A percentile compares a stretch with the other conserved stretches of the same genome.
Evolutionary conservation across 768 basidiomycete genomes (phyloP).

Genomic region (Hygrocybe punicea): DNA sequence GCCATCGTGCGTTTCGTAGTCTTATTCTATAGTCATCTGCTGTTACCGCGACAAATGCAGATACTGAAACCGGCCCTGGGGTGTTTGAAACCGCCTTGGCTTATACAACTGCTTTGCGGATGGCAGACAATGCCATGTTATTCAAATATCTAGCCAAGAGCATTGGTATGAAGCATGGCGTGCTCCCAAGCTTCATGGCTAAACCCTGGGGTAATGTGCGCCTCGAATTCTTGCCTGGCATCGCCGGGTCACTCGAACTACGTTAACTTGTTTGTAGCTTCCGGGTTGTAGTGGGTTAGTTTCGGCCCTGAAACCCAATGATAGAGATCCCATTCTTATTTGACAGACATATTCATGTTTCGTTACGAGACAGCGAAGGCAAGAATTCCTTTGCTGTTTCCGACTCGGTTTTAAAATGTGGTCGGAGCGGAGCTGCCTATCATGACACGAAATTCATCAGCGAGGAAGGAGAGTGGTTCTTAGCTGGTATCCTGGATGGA

Average conservation of each 20-base stretch:
- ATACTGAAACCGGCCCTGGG: slow-evolving; percentile 91
- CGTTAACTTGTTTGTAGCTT: slow-evolving; percentile 53
- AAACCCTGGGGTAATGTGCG: slow-evolving; percentile 92
- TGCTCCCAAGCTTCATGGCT: slow-evolving; percentile 97
- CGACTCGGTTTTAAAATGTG: slow-evolving; percentile 55
- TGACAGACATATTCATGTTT: slow-evolving; percentile 85
- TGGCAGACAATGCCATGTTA: slow-evolving; percentile 89
- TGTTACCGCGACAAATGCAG: slow-evolving; percentile 33
- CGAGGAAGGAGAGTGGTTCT: slow-evolving; percentile 81
- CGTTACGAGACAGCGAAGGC: slow-evolving; percentile 64
- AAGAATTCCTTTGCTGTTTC: slow-evolving; percentile 77
- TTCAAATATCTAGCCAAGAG: slow-evolving; percentile 95
- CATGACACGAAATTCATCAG: slow-evolving; percentile 85
- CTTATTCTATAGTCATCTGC: not conserved
- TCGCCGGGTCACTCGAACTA: too few relatives aligned
- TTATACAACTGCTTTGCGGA: slow-evolving; percentile 71
- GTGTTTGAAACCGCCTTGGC: slow-evolving; percentile 85
- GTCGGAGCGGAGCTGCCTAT: slow-evolving; percentile 67
- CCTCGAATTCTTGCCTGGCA: slow-evolving; percentile 8
- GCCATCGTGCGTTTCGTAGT: slow-evolving; percentile 59
- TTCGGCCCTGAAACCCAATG: not conserved
- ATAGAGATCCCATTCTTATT: not conserved
- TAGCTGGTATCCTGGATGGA: slow-evolving; percentile 90
- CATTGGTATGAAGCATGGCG: slow-evolving; percentile 80
- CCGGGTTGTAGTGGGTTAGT: slow-evolving; percentile 91